Percentiles rank a stretch among this genome's conserved stretches.
These are phyloP conservation scores for Ensete ventricosum DNA, from an alignment of 176 grass and related monocot genomes.

Conservation along the genomic window DNA sequence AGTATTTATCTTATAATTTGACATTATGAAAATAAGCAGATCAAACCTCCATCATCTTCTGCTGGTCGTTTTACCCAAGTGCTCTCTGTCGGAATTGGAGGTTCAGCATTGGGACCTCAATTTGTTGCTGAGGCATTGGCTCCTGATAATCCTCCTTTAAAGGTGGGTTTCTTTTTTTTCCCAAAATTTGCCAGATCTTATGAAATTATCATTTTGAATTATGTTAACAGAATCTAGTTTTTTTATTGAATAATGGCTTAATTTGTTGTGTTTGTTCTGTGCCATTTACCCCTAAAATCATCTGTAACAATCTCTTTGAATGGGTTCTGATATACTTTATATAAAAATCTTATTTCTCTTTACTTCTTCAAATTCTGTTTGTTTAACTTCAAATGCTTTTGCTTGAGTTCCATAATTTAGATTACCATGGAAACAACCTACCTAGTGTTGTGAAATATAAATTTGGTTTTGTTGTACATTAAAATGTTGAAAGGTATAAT, in stretches of 20 bases:
- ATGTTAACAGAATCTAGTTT: too few relatives aligned
- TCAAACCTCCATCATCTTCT: constrained; percentile 68
- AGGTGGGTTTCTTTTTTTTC: constrained; percentile 36
- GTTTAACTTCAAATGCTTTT: not conserved
- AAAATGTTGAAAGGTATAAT: not conserved
- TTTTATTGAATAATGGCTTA: not conserved
- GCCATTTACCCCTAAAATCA: not conserved
- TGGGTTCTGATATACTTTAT: not conserved
- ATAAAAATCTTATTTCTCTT: not conserved
- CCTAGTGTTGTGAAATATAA: not conserved
- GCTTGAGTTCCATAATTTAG: not conserved
- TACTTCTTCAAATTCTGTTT: not conserved
- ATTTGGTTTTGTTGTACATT: not conserved
- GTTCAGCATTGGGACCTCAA: constrained; percentile 86
- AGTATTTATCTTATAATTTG: not conserved
- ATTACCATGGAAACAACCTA: not conserved
- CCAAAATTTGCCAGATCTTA: not conserved
- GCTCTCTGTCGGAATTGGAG: constrained; percentile 92
- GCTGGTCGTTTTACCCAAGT: constrained; percentile 83
- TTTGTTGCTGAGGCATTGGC: constrained; percentile 97
- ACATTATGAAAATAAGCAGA: constrained; percentile 41
- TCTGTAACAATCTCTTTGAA: not conserved
- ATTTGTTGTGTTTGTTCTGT: not conserved
- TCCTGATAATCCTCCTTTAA: constrained; percentile 87
- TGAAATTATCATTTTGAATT: not conserved